phyloP scores from a whole-genome alignment of 2,329 filamentous ascomycete genomes.

The Penicillium sp. region DNA sequence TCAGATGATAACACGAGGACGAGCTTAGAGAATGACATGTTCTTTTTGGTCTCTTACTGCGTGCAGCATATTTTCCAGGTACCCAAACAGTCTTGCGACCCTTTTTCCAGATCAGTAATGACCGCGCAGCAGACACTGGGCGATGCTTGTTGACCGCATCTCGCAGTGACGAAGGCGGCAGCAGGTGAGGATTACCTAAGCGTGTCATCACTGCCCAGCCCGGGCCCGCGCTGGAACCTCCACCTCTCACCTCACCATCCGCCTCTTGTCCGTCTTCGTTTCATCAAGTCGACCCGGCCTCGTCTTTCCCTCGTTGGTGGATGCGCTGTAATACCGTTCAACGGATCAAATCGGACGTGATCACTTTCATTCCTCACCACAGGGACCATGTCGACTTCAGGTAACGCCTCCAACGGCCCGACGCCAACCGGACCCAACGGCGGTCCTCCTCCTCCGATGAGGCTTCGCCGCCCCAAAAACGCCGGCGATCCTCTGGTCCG shows the following conservation, averaged over 20 bases:
- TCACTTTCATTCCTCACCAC: neutral
- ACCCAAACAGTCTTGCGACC: too few species aligned
- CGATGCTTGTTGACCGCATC: too few species aligned
- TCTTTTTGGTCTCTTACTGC: too few species aligned
- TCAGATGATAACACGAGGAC: too few species aligned
- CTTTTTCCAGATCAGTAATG: too few species aligned
- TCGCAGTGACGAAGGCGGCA: too few species aligned
- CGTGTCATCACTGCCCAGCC: constrained; percentile 23
- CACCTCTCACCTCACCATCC: constrained; percentile 27
- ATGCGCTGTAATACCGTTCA: neutral
- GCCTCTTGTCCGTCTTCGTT: constrained; percentile 9
- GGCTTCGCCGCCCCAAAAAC: constrained; percentile 45
- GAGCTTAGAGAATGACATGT: too few species aligned
- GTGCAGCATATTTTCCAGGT: too few species aligned
- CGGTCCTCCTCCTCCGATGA: constrained; percentile 37
- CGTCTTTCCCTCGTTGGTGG: constrained; percentile 1
- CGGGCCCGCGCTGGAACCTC: constrained; percentile 24
- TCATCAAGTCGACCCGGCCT: constrained; percentile 2
- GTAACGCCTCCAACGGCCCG: constrained; percentile 42
- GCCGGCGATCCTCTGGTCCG: constrained; percentile 58
- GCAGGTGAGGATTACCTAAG: constrained; percentile 24
- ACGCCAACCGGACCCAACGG: constrained; percentile 45
- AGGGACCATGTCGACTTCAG: constrained; percentile 32
- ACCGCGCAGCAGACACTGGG: too few species aligned
- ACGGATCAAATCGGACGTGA: neutral